These are phyloP conservation scores for Verticillium alfalfae DNA, from an alignment of 2,329 filamentous ascomycete genomes.

Conservation along the genomic window DNA sequence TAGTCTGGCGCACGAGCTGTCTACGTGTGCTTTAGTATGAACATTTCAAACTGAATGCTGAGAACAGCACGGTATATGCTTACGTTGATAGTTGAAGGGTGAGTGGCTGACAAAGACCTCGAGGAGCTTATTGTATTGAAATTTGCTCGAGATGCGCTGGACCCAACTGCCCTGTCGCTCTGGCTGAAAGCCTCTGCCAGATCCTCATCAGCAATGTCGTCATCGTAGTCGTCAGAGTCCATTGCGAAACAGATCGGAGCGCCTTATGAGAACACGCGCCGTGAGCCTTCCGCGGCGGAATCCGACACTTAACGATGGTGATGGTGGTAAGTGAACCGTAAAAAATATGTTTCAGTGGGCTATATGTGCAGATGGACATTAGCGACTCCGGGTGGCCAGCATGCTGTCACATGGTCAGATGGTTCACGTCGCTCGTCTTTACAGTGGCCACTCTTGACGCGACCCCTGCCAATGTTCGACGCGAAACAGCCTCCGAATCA, in stretches of 20 bases:
- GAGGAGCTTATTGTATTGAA: background rate
- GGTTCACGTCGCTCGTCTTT: background rate
- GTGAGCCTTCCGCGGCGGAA: background rate
- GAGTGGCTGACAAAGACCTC: background rate
- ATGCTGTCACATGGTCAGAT: background rate
- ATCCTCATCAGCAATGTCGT: conserved; percentile 61
- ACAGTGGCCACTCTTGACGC: conserved; percentile 6
- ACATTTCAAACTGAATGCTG: background rate
- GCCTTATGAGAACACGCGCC: background rate
- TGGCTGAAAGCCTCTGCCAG: conserved; percentile 56
- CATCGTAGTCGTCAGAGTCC: conserved; percentile 59
- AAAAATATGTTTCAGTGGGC: background rate
- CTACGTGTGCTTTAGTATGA: background rate
- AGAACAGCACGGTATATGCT: background rate
- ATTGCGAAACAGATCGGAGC: conserved; percentile 20
- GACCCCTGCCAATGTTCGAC: background rate
- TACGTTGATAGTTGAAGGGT: background rate
- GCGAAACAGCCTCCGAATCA: conserved; percentile 12
- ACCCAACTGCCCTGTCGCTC: background rate
- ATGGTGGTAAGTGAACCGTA: background rate
- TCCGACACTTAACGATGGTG: background rate
- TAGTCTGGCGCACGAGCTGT: background rate
- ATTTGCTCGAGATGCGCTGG: background rate
- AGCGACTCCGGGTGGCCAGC: background rate
- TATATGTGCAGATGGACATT: background rate